These are phyloP conservation scores for Anthracocystis walkeri DNA, from an alignment of 1,284 basidiomycete genomes.

Conservation along the genomic window DNA sequence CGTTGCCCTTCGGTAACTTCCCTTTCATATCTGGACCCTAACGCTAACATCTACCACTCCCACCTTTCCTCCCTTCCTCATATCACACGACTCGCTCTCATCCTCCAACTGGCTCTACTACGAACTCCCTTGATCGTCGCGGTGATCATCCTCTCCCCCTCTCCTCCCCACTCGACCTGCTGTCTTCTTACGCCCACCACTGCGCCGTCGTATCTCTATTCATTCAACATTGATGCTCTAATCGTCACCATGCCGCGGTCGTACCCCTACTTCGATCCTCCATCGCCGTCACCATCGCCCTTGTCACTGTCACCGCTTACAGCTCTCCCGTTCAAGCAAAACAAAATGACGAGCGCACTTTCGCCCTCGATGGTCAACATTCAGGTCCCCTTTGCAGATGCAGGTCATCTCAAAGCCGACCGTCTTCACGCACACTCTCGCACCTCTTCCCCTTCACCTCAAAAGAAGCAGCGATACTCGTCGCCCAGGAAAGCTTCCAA, in stretches of 20 bases:
- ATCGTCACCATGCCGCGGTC: constrained; percentile 23
- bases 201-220: neutral
- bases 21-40: constrained; percentile 20
- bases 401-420: constrained; percentile 40
- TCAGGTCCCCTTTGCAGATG: constrained; percentile 46
- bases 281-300: constrained; percentile 27
- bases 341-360: constrained; percentile 41
- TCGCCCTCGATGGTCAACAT: constrained; percentile 51
- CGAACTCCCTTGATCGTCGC: neutral
- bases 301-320: constrained; percentile 9
- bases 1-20: no score
- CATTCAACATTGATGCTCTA: neutral
- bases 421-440: constrained; percentile 18
- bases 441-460: constrained; percentile 39
- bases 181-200: neutral
- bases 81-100: neutral
- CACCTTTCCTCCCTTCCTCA: no score
- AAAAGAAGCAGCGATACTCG: constrained; percentile 43
- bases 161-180: neutral
- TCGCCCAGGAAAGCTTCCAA: constrained; percentile 21
- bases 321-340: neutral
- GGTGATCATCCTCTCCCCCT: constrained; percentile 13
- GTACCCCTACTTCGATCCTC: constrained; percentile 19
- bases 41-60: constrained; percentile 44
- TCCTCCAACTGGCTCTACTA: neutral